Evolutionary conservation across 208 protist species (phyloP), one percentile per base, ranked within the genome.

Genomic region (Trypanosoma melophagium): DNA sequence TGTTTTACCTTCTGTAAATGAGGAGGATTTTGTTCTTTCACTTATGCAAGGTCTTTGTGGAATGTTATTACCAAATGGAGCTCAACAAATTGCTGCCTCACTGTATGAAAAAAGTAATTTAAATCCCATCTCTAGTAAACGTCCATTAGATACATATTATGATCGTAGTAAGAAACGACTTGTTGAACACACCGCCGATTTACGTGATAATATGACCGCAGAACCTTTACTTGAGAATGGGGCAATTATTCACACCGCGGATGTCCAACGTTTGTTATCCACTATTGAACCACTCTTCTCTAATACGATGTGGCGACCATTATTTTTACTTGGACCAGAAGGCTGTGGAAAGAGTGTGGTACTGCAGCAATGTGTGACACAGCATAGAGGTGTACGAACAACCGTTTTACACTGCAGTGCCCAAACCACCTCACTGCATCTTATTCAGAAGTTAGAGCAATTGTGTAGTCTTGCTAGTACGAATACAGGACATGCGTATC

Each of bases 271-370:
- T 8, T 72, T 92, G 24, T 50, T 87, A 31, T 69, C 80, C 3
- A 94, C 91, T 38, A 65, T 99, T 38, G 41, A 66, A 44, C 96
- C 97, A 21, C 96, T 98, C 60, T 59, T 99, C 8, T 55, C 76
- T 31, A 71, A 87, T 31, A 16, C 41, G 19, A 61, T 60, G 24
- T 92, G 71, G 69, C 85, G 89, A 66, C 96, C 97, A 7, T 90
- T 99, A 62, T 92, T 99, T 49, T 70, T 99, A 7, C 94, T 99
- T 4, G 98, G 97, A 14, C 97, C 97, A 3, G 97, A 99, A 72
- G 98, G 97, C 12, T 92, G 86, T 54, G 98, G 98, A 55, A 99
- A 99, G 78, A 86, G 71, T 10, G 79, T 91, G 17, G 53, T 97
- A 53, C 81, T 99, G n/a, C 58, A 74, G 38, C 61, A 94, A 66